Percentiles rank a stretch among this genome's conserved stretches.
These are phyloP conservation scores for Starmerella kuoi DNA, from an alignment of 805 yeast species.

Conservation along the genomic window DNA sequence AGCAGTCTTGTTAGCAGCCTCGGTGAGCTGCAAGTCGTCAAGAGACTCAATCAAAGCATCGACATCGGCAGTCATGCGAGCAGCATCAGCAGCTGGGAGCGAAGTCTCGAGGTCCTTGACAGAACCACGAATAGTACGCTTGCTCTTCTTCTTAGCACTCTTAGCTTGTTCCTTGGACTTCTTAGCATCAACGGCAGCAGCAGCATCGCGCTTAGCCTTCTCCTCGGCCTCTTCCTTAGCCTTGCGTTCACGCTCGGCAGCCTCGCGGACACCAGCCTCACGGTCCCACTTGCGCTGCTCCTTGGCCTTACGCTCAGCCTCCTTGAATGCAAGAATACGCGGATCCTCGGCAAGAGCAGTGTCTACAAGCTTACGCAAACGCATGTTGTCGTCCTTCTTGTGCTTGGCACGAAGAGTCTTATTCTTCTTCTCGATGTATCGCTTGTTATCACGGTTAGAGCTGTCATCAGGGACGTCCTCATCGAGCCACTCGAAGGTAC, in stretches of 20 bases:
- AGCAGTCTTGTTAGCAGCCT: constrained; percentile 58
- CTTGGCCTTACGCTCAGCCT: constrained; percentile 86
- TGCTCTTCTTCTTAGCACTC: constrained; percentile 86
- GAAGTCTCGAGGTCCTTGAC: constrained; percentile 73
- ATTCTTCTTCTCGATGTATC: constrained; percentile 95
- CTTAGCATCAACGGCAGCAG: constrained; percentile 45
- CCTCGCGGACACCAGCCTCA: constrained; percentile 94
- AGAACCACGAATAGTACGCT: constrained; percentile 70
- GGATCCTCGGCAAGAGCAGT: constrained; percentile 87
- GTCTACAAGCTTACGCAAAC: constrained; percentile 74
- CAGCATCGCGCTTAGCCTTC: constrained; percentile 63
- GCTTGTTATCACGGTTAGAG: constrained; percentile 97
- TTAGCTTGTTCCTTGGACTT: constrained; percentile 92
- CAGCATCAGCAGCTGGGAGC: constrained; percentile 42
- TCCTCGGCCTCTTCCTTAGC: constrained; percentile 79
- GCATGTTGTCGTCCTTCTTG: constrained; percentile 93
- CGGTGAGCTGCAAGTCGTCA: constrained; percentile 65
- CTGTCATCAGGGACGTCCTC: constrained; percentile 99
- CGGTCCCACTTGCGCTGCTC: constrained; percentile 94
- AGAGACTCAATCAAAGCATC: constrained; percentile 67
- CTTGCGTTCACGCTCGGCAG: constrained; percentile 83
- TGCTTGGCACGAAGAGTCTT: constrained; percentile 91
- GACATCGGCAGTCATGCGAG: constrained; percentile 44
- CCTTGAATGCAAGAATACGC: constrained; percentile 85
- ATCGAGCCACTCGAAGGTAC: constrained; percentile 92